A percentile compares a stretch with the other conserved stretches of the same genome.
Conservation (phyloP, 225 moss, liverwort and hornwort genomes). For the Pseudoscleropodium purum region DNA sequence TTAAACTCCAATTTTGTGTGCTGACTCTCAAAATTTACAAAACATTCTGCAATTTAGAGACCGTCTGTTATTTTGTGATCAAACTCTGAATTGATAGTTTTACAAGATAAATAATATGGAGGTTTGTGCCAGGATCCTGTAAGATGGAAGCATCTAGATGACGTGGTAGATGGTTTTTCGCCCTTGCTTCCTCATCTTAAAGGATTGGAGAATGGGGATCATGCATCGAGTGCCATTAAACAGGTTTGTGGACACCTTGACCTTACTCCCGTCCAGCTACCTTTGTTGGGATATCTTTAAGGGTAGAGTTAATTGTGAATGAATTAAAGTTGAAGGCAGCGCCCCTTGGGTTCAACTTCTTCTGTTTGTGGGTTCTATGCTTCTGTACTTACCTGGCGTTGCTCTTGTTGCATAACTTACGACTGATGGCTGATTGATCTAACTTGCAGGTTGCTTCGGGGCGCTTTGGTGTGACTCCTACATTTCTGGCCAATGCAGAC, state of each 20-base stretch:
- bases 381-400: neutral
- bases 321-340: neutral
- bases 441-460: slow-evolving; percentile 74
- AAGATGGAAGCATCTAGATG: slow-evolving; percentile 73
- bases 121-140: slow-evolving; percentile 67
- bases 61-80: neutral
- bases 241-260: slow-evolving; percentile 33
- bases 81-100: neutral
- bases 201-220: slow-evolving; percentile 80
- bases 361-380: neutral
- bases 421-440: neutral
- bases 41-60: neutral
- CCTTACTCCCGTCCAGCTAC: neutral
- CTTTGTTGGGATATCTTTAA: neutral
- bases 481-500: slow-evolving; percentile 67
- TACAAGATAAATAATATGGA: neutral
- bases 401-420: neutral
- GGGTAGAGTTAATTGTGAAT: neutral
- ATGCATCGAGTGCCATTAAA: slow-evolving; percentile 88
- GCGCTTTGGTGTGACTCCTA: slow-evolving; percentile 91
- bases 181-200: slow-evolving; percentile 76
- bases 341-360: neutral
- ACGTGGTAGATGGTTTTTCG: slow-evolving; percentile 71
- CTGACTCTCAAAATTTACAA: neutral
- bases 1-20: neutral